These are phyloP conservation scores for Mycena filopes DNA, from an alignment of 768 basidiomycete genomes.

Conservation along the genomic window DNA sequence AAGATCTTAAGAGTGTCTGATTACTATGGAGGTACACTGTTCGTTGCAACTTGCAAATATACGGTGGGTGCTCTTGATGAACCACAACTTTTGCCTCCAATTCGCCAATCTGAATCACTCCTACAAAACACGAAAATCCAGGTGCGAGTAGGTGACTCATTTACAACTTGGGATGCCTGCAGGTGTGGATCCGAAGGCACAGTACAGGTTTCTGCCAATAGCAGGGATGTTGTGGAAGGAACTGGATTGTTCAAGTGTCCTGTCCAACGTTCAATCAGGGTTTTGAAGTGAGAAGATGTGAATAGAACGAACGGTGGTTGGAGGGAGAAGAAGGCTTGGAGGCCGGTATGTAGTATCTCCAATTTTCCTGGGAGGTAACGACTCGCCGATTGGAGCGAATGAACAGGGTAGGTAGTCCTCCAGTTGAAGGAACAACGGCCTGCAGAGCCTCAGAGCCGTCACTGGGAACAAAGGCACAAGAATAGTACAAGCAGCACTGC, in stretches of 20 bases:
- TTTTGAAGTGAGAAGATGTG: not conserved
- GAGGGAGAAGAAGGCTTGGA: too few species aligned
- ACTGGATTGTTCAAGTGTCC: not conserved
- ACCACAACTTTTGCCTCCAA: conserved; percentile 20
- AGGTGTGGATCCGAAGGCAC: not conserved
- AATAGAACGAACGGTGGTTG: not conserved
- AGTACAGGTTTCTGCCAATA: too few species aligned
- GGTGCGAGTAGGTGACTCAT: too few species aligned
- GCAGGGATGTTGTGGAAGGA: not conserved
- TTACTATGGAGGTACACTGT: too few species aligned
- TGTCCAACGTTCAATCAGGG: not conserved
- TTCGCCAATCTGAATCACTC: conserved; percentile 25
- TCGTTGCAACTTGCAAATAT: too few species aligned
- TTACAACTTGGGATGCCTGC: not conserved
- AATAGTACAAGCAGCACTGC: not conserved
- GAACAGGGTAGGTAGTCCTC: conserved; percentile 25
- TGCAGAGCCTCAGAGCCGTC: not conserved
- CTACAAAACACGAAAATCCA: conserved; percentile 8
- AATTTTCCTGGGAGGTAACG: too few species aligned
- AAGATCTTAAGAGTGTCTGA: too few species aligned
- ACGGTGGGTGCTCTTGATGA: conserved; percentile 18
- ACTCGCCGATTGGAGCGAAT: not conserved
- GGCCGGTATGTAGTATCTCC: too few species aligned
- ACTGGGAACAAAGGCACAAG: conserved; percentile 4
- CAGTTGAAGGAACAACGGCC: conserved; percentile 25